Percentiles rank a stretch among this genome's conserved stretches.
Conservation (phyloP, 805 yeast genomes). For the Wickerhamomyces canadensis region DNA sequence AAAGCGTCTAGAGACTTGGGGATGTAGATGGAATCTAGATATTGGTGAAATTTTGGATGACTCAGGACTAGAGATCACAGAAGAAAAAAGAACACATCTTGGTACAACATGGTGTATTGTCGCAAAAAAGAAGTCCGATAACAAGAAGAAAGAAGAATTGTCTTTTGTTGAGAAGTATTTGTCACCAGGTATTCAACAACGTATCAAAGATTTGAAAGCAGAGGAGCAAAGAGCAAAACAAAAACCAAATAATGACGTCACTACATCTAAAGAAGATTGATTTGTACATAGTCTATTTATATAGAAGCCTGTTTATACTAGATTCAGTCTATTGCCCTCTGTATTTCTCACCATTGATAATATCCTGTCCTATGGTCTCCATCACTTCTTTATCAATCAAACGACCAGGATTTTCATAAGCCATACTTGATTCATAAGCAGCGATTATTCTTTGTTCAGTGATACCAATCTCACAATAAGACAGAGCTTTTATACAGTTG, state of each 20-base stretch:
- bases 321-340: slow-evolving; percentile 40
- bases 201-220: slow-evolving; percentile 17
- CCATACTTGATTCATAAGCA: slow-evolving; percentile 88
- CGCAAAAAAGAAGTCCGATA: slow-evolving; percentile 70
- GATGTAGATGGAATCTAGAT: slow-evolving; percentile 96
- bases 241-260: not conserved
- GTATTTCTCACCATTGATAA: slow-evolving; percentile 68
- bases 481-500: slow-evolving; percentile 76
- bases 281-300: not conserved
- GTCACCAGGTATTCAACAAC: slow-evolving; percentile 30
- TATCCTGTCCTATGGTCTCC: slow-evolving; percentile 67
- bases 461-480: slow-evolving; percentile 81
- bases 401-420: slow-evolving; percentile 63
- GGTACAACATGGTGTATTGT: slow-evolving; percentile 90
- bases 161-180: slow-evolving; percentile 46
- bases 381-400: slow-evolving; percentile 68
- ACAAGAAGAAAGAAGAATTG: slow-evolving; percentile 40
- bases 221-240: slow-evolving; percentile 4
- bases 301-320: not conserved
- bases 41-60: slow-evolving; percentile 81
- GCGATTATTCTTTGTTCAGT: slow-evolving; percentile 72
- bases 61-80: slow-evolving; percentile 78
- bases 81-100: slow-evolving; percentile 75
- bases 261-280: not conserved
- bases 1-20: slow-evolving; percentile 85